Evolutionary conservation across 257 asterid species (phyloP).

Genomic region (Ehretia macrophylla): DNA sequence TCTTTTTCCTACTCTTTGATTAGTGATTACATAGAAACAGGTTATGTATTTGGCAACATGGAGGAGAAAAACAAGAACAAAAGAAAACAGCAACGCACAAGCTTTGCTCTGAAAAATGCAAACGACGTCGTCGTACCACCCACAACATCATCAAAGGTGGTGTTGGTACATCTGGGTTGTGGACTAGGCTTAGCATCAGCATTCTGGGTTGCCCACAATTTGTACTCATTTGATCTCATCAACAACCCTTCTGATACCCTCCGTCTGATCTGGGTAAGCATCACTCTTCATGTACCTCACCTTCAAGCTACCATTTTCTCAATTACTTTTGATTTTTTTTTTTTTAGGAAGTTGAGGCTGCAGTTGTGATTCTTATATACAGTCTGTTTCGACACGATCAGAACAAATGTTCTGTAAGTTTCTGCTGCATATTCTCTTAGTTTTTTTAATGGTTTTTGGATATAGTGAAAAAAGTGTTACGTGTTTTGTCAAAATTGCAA

Average conservation of each 20-base stretch:
- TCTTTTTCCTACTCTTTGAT: too few relatives aligned
- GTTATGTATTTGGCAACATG: too few relatives aligned
- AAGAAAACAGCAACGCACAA: too few relatives aligned
- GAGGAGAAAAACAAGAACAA: too few relatives aligned
- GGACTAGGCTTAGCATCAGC: constrained; percentile 60
- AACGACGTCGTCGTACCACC: constrained; percentile 6
- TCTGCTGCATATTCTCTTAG: not conserved
- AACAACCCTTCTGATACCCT: constrained; percentile 57
- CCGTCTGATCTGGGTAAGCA: constrained; percentile 46
- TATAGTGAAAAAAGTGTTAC: not conserved
- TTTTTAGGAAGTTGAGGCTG: constrained; percentile 58
- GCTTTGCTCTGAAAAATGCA: not conserved
- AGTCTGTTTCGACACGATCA: constrained; percentile 51
- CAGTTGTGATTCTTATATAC: constrained; percentile 44
- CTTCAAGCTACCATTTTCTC: not conserved
- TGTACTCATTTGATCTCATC: constrained; percentile 42
- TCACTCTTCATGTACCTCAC: not conserved
- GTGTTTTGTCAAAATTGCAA: not conserved
- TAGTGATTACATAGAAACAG: too few relatives aligned
- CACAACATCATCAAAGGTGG: not conserved
- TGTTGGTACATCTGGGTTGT: constrained; percentile 38
- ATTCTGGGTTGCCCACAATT: constrained; percentile 40
- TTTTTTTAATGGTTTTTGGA: too few relatives aligned
- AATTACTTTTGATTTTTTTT: constrained; percentile 1
- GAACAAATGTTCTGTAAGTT: constrained; percentile 53